Base-by-base conservation (phyloP, 352 stramenopile genomes). In the Peronospora belbahrii region DNA sequence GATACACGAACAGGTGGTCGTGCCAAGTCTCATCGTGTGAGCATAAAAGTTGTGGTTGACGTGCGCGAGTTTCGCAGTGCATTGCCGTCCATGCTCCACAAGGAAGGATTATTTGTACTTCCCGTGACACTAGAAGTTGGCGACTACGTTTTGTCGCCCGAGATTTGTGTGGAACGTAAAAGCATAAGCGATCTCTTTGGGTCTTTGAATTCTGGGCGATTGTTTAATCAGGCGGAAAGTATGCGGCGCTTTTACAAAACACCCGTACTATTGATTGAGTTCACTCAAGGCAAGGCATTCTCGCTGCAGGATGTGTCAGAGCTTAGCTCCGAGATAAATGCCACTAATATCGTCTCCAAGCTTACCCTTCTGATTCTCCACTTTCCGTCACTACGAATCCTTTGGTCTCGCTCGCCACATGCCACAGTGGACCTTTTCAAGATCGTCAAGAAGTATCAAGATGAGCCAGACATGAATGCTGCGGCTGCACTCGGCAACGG, bases 101-200 rank as follows among this genome's bases (percentile, higher is more conserved):
- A 96, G 53, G 83, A 93, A 40, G 90, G 86, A 0, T 74, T 98
- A 40, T 56, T 94, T 42, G 67, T 99, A 18, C 71, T 93, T n/a
- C 95, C 96, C 6, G 74, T 97, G 11, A 98, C 95, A 15, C 67
- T 99, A 9, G 88, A 95, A 49, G 86, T 99, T 7, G 96, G 96
- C 4, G 96, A 99, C 66, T 99, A 97, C 63, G 94, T 99, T 6
- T 65, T 99, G 28, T 97, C 94, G 36, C 95, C 95, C 30, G 84
- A 98, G 15, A 95, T 99, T 51, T 98, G 93, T 56, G 78, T 99
- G 1, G 96, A 99, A 67, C 74, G 96, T 28, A 99, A 99, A 59
- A 91, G 70, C 51, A 74, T 93, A 32, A 88, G 76, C 50, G 96
- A 99, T 67, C 74, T 99, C n/a, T 98, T 97, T 56, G 85, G 93